These are phyloP conservation scores for Blepharisma japonicum DNA, from an alignment of 73 alveolate genomes.

Conservation along the genomic window DNA sequence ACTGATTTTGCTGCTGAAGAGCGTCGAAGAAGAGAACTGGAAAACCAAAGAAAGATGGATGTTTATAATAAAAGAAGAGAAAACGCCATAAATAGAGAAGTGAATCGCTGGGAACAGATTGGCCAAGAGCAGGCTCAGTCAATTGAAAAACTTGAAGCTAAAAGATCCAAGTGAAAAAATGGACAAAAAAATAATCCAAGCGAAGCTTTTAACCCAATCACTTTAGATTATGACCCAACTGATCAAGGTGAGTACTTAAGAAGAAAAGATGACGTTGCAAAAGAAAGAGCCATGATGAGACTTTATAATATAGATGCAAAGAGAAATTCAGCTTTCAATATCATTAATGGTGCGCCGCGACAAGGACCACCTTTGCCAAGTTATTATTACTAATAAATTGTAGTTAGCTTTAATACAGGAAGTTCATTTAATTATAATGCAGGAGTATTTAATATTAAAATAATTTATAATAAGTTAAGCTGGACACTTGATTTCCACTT, in stretches of 20 bases:
- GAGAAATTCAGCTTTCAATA: conserved; percentile 37
- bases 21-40: conserved; percentile 36
- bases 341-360: conserved; percentile 39
- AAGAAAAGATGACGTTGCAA: conserved; percentile 36
- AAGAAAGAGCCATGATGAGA: conserved; percentile 38
- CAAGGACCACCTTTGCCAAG: conserved; percentile 27
- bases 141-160: conserved; percentile 28
- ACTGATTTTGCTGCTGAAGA: conserved; percentile 47
- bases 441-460: no score
- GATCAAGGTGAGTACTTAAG: conserved; percentile 34
- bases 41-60: conserved; percentile 14
- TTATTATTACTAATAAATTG: no score
- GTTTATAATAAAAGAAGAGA: conserved; percentile 17
- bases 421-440: no score
- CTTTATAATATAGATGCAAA: conserved; percentile 32
- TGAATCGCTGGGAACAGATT: conserved; percentile 21
- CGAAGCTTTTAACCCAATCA: conserved; percentile 43
- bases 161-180: conserved; percentile 33
- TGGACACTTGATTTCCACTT: no score
- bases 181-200: background rate
- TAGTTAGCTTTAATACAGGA: no score
- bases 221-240: conserved; percentile 43
- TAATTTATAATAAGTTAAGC: no score
- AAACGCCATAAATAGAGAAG: conserved; percentile 34
- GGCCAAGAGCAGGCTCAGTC: conserved; percentile 27